phyloP scores from a whole-genome alignment of 257 asterid species.

The Cynanchum wilfordii region DNA sequence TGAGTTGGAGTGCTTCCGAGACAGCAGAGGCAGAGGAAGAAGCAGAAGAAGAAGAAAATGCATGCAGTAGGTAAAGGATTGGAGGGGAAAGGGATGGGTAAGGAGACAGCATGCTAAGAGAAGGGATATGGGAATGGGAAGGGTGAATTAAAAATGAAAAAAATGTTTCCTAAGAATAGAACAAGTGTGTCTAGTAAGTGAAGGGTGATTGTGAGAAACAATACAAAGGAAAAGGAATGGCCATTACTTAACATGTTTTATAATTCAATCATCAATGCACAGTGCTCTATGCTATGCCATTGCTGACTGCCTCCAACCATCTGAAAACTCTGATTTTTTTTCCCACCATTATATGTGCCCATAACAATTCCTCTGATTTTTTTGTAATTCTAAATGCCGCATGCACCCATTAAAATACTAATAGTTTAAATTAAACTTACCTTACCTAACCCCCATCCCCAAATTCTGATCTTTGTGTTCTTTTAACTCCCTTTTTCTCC shows the following conservation, averaged over 20 bases:
- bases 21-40: too few relatives aligned
- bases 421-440: background rate
- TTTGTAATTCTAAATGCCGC: conserved; percentile 10
- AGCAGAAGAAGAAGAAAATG: too few relatives aligned
- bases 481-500: conserved; percentile 22
- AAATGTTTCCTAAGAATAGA: conserved; percentile 50
- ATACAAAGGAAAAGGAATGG: conserved; percentile 22
- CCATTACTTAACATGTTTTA: conserved; percentile 33
- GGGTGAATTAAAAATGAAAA: conserved; percentile 28
- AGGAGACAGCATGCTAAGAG: conserved; percentile 48
- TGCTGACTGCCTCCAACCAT: conserved; percentile 3
- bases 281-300: conserved; percentile 31
- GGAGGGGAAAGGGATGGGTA: conserved; percentile 15
- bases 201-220: conserved; percentile 31
- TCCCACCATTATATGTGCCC: conserved; percentile 20
- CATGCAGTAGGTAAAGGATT: background rate
- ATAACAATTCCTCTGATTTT: conserved; percentile 12
- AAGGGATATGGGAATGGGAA: conserved; percentile 48
- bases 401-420: conserved; percentile 26
- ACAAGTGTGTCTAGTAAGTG: conserved; percentile 41
- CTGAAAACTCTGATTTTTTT: conserved; percentile 20
- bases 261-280: conserved; percentile 32
- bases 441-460: conserved; percentile 14
- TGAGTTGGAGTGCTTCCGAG: too few relatives aligned
- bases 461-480: conserved; percentile 25